phyloP scores from a whole-genome alignment of 768 basidiomycete species.

The Macrolepiota dolichaula region DNA sequence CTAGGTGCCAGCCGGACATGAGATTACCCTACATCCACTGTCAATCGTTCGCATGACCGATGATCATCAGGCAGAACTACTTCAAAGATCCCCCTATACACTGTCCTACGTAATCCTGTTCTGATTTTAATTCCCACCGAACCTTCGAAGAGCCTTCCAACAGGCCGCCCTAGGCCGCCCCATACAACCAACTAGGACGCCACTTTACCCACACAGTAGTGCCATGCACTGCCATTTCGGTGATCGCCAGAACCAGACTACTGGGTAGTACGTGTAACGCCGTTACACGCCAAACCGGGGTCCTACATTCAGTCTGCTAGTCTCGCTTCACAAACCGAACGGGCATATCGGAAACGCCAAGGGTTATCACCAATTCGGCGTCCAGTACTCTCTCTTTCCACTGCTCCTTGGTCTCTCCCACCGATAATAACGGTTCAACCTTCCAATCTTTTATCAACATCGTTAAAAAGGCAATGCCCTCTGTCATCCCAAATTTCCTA shows the following conservation, averaged over 20 bases:
- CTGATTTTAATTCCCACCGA: not conserved
- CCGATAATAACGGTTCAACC: constrained; percentile 40
- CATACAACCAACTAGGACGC: not conserved
- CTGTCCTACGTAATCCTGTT: not conserved
- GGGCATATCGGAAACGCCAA: constrained; percentile 31
- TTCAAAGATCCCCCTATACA: not conserved
- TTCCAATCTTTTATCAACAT: constrained; percentile 50
- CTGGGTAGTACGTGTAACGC: not conserved
- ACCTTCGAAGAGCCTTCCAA: not conserved
- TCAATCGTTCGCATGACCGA: not conserved
- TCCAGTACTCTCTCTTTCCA: constrained; percentile 37
- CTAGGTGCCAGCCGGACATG: not conserved
- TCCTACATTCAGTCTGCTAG: not conserved
- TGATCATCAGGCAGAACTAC: not conserved
- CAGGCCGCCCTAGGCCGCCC: not conserved
- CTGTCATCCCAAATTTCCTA: constrained; percentile 50
- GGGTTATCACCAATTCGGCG: constrained; percentile 30
- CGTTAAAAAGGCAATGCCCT: constrained; percentile 51
- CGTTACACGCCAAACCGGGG: not conserved
- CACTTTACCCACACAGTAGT: not conserved
- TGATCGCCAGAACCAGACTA: not conserved
- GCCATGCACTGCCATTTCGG: not conserved
- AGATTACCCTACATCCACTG: not conserved
- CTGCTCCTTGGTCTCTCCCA: constrained; percentile 33
- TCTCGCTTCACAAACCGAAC: constrained; percentile 28